Evolutionary conservation across 768 basidiomycete species (phyloP).

Genomic region (Nidularia sp.): DNA sequence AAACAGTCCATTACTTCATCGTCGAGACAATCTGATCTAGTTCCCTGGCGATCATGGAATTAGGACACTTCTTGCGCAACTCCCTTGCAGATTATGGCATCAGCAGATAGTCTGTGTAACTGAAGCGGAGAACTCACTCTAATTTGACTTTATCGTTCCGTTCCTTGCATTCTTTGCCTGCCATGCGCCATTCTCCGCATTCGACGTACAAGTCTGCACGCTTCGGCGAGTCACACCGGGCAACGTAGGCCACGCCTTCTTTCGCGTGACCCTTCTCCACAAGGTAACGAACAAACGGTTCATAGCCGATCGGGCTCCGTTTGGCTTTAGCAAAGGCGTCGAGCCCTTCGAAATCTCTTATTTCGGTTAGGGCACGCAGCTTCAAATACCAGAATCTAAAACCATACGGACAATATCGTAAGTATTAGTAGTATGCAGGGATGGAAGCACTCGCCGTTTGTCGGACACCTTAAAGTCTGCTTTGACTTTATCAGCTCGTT

Average conservation of each 20-base stretch:
- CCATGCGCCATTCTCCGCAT: conserved; percentile 88
- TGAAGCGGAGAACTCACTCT: conserved; percentile 53
- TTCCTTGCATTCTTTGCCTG: conserved; percentile 88
- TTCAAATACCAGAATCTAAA: conserved; percentile 92
- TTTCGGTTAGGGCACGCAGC: conserved; percentile 73
- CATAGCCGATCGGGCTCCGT: conserved; percentile 94
- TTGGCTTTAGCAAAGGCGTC: conserved; percentile 84
- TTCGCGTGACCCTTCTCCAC: conserved; percentile 68
- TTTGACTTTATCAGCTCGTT: conserved; percentile 86
- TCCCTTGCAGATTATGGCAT: conserved; percentile 40
- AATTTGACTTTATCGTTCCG: conserved; percentile 79
- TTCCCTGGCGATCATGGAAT: conserved; percentile 76
- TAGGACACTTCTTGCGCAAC: conserved; percentile 70
- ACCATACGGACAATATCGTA: conserved; percentile 2
- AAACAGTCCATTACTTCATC: conserved; percentile 51
- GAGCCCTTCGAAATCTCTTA: conserved; percentile 81
- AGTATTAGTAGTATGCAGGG: neutral
- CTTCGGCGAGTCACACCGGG: conserved; percentile 79
- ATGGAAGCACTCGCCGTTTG: conserved; percentile 61
- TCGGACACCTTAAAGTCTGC: conserved; percentile 92
- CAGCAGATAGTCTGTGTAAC: neutral
- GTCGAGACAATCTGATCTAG: conserved; percentile 58
- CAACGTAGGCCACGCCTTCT: conserved; percentile 76
- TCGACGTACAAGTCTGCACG: conserved; percentile 85
- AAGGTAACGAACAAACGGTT: conserved; percentile 80